phyloP scores from a whole-genome alignment of 2,329 filamentous ascomycete genomes.

The Phoma herbarum region DNA sequence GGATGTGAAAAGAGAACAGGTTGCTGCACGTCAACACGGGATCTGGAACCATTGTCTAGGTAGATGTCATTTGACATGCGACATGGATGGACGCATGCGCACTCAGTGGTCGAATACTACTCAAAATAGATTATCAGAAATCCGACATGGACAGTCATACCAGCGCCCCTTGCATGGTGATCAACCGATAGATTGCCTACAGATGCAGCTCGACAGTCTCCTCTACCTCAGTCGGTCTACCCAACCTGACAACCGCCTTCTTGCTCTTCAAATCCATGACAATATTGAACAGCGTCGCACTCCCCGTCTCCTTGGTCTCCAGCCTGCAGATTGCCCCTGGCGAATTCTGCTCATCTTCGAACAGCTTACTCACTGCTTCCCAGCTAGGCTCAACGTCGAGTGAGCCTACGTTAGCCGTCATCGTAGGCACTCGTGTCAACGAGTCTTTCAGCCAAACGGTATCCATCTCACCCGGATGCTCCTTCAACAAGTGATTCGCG shows the following conservation, averaged over 20 bases:
- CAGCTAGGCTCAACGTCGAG: slow-evolving; percentile 37
- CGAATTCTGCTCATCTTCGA: slow-evolving; percentile 54
- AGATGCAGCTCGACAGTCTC: slow-evolving; percentile 37
- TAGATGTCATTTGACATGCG: no score
- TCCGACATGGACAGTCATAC: background rate
- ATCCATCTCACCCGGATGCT: slow-evolving; percentile 52
- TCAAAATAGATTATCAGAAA: background rate
- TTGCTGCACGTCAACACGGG: background rate
- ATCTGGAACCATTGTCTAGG: background rate
- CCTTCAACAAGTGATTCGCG: slow-evolving; percentile 54
- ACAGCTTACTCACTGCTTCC: slow-evolving; percentile 45
- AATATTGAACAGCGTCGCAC: slow-evolving; percentile 49
- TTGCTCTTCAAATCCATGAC: slow-evolving; percentile 48
- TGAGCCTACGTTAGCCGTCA: slow-evolving; percentile 43
- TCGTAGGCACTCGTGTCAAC: slow-evolving; percentile 47
- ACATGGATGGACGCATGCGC: background rate
- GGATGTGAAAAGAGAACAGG: background rate
- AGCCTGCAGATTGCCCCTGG: slow-evolving; percentile 48
- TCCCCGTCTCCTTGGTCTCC: slow-evolving; percentile 38
- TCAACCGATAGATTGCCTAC: slow-evolving; percentile 8
- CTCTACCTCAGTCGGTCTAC: slow-evolving; percentile 43
- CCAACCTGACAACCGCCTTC: slow-evolving; percentile 41
- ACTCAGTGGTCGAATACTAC: background rate
- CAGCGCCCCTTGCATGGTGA: background rate
- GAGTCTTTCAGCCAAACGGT: slow-evolving; percentile 57